Evolutionary conservation across 2,329 filamentous ascomycete species (phyloP).

Genomic region (Cladobotryum mycophilum): DNA sequence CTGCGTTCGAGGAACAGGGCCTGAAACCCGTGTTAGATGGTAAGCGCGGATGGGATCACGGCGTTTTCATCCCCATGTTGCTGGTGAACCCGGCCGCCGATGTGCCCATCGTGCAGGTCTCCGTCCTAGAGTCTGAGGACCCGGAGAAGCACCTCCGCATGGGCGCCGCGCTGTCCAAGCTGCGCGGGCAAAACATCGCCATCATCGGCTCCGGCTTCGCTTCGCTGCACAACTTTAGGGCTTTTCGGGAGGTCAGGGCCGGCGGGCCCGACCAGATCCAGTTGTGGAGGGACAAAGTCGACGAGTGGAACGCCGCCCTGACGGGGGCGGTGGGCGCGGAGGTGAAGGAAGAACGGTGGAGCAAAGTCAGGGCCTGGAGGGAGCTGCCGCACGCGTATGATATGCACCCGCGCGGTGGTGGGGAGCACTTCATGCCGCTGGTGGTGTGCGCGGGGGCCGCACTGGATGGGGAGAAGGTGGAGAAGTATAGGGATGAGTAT

Average conservation of each 20-base stretch:
- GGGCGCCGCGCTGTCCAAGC: constrained; percentile 43
- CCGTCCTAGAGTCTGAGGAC: constrained; percentile 47
- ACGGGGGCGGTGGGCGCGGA: constrained; percentile 32
- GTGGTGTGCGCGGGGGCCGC: constrained; percentile 50
- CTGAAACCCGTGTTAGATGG: constrained; percentile 34
- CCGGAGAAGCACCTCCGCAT: constrained; percentile 43
- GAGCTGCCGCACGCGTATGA: constrained; percentile 40
- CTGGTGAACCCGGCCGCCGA: constrained; percentile 47
- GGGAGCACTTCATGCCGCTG: constrained; percentile 55
- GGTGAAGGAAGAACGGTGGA: constrained; percentile 29
- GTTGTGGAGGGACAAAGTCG: constrained; percentile 22
- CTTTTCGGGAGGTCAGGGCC: constrained; percentile 35
- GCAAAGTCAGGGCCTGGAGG: constrained; percentile 41
- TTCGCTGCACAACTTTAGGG: constrained; percentile 48
- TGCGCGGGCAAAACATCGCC: constrained; percentile 49
- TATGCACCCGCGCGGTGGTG: constrained; percentile 48
- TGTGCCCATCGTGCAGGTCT: constrained; percentile 51
- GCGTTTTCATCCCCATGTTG: constrained; percentile 53
- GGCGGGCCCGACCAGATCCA: constrained; percentile 17
- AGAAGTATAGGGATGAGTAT: constrained; percentile 43
- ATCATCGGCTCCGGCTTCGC: constrained; percentile 56
- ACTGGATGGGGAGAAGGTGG: constrained; percentile 35
- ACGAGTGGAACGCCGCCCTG: constrained; percentile 42
- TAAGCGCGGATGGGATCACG: constrained; percentile 50
- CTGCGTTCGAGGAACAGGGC: constrained; percentile 41